Evolutionary conservation across 2,329 filamentous ascomycete genomes (phyloP).

Genomic region (Penicillium sp.): DNA sequence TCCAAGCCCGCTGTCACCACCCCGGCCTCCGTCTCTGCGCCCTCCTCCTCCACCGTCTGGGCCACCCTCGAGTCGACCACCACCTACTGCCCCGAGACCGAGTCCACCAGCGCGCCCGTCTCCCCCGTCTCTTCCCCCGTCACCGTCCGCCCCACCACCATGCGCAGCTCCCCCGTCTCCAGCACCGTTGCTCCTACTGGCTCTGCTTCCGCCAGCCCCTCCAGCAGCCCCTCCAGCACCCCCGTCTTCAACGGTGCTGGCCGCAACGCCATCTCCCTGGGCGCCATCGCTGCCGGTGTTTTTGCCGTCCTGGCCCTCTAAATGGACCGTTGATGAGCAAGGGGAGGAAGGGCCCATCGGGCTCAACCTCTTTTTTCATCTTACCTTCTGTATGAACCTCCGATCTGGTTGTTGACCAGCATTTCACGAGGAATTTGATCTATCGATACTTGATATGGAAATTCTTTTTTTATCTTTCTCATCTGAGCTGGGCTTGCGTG

Average conservation of each 20-base stretch:
- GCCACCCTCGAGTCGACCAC: slow-evolving; percentile 10
- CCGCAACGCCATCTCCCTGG: slow-evolving; percentile 36
- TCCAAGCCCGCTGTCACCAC: slow-evolving; percentile 11
- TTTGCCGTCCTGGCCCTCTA: slow-evolving; percentile 38
- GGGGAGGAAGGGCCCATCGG: background rate
- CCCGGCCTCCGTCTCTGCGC: slow-evolving; percentile 9
- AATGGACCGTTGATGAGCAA: slow-evolving; percentile 7
- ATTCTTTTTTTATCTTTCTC: slow-evolving; percentile 3
- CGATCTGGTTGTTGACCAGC: slow-evolving; percentile 2
- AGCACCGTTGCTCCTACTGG: slow-evolving; percentile 6
- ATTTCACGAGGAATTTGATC: slow-evolving; percentile 9
- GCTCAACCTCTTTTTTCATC: background rate
- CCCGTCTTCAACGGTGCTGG: slow-evolving; percentile 33
- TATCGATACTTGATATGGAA: slow-evolving; percentile 12
- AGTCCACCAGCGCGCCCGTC: slow-evolving; percentile 6
- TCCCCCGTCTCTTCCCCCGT: background rate
- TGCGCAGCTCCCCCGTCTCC: slow-evolving; percentile 6
- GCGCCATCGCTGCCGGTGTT: slow-evolving; percentile 35
- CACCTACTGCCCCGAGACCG: slow-evolving; percentile 19
- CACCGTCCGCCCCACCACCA: slow-evolving; percentile 7
- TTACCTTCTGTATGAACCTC: slow-evolving; percentile 12
- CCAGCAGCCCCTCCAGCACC: slow-evolving; percentile 14
- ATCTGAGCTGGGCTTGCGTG: slow-evolving; percentile 14
- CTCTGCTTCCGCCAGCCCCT: slow-evolving; percentile 9
- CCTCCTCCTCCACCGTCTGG: slow-evolving; percentile 11